phyloP scores from a whole-genome alignment of 805 yeast genomes.

The Hanseniaspora vineae region DNA sequence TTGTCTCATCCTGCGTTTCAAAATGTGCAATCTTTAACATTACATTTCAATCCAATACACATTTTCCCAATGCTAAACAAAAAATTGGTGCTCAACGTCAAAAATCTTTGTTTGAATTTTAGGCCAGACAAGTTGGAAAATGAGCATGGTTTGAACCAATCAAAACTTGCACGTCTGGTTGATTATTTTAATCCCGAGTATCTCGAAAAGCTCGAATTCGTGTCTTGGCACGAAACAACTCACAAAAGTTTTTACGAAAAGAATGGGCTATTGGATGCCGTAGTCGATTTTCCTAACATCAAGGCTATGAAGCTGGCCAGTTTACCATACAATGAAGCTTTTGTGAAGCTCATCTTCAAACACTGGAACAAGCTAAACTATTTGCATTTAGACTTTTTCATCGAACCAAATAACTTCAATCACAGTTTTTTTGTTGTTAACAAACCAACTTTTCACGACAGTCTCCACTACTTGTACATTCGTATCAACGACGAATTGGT shows the following conservation, averaged over 20 bases:
- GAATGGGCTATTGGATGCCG: background rate
- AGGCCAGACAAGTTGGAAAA: background rate
- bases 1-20: background rate
- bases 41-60: slow-evolving; percentile 5
- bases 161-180: no score
- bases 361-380: background rate
- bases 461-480: background rate
- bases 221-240: slow-evolving; percentile 2
- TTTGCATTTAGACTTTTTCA: slow-evolving; percentile 1
- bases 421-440: background rate
- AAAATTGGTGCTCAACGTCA: background rate
- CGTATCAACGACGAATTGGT: background rate
- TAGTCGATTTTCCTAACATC: background rate
- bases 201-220: background rate
- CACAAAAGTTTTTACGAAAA: background rate
- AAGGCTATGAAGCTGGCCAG: slow-evolving; percentile 1
- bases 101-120: slow-evolving; percentile 1
- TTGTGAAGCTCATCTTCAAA: background rate
- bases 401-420: background rate
- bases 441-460: background rate
- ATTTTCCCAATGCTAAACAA: background rate
- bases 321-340: slow-evolving; percentile 2
- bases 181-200: background rate
- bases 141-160: no score
- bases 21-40: slow-evolving; percentile 1